These are phyloP conservation scores for Beta lomatogona DNA, from an alignment of 179 eudicot genomes.

Conservation along the genomic window DNA sequence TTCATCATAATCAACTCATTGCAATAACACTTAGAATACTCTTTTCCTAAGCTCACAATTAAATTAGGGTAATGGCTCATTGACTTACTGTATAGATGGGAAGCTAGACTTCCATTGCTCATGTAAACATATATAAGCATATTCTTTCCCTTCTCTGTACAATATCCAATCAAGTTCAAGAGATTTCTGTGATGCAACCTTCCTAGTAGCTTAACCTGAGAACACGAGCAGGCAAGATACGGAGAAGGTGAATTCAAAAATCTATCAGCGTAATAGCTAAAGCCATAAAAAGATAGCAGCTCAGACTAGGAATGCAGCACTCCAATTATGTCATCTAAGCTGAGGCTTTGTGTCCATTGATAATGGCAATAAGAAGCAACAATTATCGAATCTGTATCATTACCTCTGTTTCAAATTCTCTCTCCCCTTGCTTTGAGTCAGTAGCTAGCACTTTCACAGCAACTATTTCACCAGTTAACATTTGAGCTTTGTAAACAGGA, in stretches of 20 bases:
- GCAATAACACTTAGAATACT: neutral
- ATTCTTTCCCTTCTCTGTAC: constrained; percentile 88
- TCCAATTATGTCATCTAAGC: neutral
- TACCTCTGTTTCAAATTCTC: constrained; percentile 97
- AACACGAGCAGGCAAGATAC: constrained; percentile 13
- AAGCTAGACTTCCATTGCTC: constrained; percentile 89
- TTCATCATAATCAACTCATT: neutral
- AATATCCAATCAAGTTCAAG: constrained; percentile 93
- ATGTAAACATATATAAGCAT: constrained; percentile 92
- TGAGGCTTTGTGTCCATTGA: neutral
- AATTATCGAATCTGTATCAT: neutral
- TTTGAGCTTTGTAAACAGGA: constrained; percentile 91
- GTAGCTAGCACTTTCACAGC: constrained; percentile 96
- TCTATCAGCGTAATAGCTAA: neutral
- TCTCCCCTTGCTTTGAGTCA: constrained; percentile 92
- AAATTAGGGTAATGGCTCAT: constrained; percentile 1
- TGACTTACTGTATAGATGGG: constrained; percentile 83
- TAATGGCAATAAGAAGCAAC: neutral
- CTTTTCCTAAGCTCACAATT: neutral
- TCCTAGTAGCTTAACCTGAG: constrained; percentile 84
- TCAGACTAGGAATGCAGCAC: neutral
- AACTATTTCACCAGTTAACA: constrained; percentile 83
- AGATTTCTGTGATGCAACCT: constrained; percentile 98
- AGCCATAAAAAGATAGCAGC: neutral
- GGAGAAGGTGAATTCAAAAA: constrained; percentile 4